phyloP scores from a whole-genome alignment of 1,284 basidiomycete species.

The Moesziomyces antarcticus region DNA sequence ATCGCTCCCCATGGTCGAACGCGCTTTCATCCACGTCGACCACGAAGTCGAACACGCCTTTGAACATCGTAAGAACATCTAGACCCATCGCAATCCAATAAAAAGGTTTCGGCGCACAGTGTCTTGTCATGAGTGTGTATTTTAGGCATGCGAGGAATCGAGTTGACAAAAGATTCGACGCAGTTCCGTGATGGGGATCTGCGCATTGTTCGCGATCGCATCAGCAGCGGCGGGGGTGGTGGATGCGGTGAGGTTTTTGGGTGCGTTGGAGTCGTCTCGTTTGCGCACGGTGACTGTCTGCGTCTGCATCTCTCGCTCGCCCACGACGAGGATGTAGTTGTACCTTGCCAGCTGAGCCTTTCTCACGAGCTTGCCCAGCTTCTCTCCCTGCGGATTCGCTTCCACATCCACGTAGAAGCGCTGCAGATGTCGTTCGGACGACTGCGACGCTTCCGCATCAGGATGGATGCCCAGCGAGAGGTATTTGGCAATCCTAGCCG shows the following conservation, averaged over 20 bases:
- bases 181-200: slow-evolving; percentile 14
- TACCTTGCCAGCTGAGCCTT: slow-evolving; percentile 55
- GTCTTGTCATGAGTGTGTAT: too few relatives aligned
- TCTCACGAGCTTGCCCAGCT: slow-evolving; percentile 55
- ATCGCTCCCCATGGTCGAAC: slow-evolving; percentile 85
- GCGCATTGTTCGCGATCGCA: slow-evolving; percentile 3
- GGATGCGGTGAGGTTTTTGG: not conserved
- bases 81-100: not conserved
- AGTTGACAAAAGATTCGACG: slow-evolving; percentile 25
- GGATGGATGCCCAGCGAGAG: slow-evolving; percentile 40
- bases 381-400: slow-evolving; percentile 48
- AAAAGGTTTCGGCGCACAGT: not conserved
- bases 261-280: slow-evolving; percentile 42
- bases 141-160: slow-evolving; percentile 30
- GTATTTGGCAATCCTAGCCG: slow-evolving; percentile 24
- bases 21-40: slow-evolving; percentile 60
- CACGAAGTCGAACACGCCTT: slow-evolving; percentile 58
- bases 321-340: slow-evolving; percentile 64
- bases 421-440: slow-evolving; percentile 34
- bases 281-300: slow-evolving; percentile 54
- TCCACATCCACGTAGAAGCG: slow-evolving; percentile 64
- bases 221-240: not conserved
- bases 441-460: slow-evolving; percentile 1
- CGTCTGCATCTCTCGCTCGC: slow-evolving; percentile 54
- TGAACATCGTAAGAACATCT: slow-evolving; percentile 52